phyloP scores from a whole-genome alignment of 768 basidiomycete genomes.

The Tricholoma furcatifolium region DNA sequence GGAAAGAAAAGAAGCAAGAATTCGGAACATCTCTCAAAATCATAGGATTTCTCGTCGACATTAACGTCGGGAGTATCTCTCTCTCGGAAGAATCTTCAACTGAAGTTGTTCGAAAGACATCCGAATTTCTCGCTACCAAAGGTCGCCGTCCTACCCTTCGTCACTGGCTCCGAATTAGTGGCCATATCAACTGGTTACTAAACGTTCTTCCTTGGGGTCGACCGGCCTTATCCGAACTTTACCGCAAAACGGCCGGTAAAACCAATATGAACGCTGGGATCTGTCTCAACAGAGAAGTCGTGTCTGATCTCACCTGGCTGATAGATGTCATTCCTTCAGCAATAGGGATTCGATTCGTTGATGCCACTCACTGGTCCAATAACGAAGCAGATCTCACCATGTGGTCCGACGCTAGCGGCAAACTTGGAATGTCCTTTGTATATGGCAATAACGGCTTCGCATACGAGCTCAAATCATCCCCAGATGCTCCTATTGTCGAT shows the following conservation, averaged over 20 bases:
- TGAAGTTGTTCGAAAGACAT: constrained; percentile 13
- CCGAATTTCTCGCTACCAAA: background rate
- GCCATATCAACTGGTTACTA: constrained; percentile 34
- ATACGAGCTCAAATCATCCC: no score
- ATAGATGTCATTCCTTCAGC: constrained; percentile 5
- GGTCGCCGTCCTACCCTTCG: constrained; percentile 16
- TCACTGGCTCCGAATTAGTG: constrained; percentile 26
- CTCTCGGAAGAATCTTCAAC: background rate
- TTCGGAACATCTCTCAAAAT: constrained; percentile 20
- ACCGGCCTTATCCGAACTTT: constrained; percentile 14
- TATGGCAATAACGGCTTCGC: no score
- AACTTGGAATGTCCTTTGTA: no score
- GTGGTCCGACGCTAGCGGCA: no score
- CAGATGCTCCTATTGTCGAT: no score
- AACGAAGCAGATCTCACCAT: no score
- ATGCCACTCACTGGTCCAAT: no score
- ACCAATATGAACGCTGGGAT: background rate
- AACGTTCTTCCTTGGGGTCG: constrained; percentile 23
- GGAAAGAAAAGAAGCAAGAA: constrained; percentile 26
- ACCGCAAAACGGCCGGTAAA: constrained; percentile 12
- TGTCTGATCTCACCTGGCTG: background rate
- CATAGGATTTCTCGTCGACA: no score
- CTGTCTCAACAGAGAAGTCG: background rate
- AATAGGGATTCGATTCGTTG: constrained; percentile 3
- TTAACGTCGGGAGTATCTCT: no score